Conservation (phyloP, 331 rosid genomes). For the Malus hybrid region DNA sequence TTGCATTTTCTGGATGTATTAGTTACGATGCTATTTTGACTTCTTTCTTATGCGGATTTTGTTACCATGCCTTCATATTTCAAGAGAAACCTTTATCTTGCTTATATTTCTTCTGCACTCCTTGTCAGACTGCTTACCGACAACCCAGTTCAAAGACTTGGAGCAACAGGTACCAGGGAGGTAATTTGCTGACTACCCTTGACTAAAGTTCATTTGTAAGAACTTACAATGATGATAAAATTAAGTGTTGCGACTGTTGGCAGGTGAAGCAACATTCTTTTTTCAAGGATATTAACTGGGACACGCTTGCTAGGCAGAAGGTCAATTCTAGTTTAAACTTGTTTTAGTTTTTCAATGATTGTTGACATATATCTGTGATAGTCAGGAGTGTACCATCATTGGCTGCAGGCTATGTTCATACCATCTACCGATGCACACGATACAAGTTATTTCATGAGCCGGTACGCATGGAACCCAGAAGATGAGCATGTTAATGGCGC, state of each 20-base stretch:
- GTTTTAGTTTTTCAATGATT: neutral
- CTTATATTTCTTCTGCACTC: constrained; percentile 13
- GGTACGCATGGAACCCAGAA: constrained; percentile 93
- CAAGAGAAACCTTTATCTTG: neutral
- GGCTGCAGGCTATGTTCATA: constrained; percentile 85
- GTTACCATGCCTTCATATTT: neutral
- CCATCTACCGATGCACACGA: constrained; percentile 81
- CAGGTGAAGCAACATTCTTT: constrained; percentile 85
- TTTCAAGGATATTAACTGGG: constrained; percentile 92
- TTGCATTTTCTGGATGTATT: constrained; percentile 15
- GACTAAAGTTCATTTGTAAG: constrained; percentile 3
- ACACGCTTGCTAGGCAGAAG: constrained; percentile 95
- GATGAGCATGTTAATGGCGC: constrained; percentile 75
- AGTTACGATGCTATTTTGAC: neutral
- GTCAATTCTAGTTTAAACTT: constrained; percentile 27
- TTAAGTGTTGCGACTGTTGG: constrained; percentile 7
- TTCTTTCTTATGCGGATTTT: neutral
- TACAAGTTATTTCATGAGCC: constrained; percentile 97
- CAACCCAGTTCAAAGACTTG: constrained; percentile 89
- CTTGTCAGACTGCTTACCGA: constrained; percentile 70
- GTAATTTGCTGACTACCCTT: constrained; percentile 34
- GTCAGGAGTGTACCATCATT: neutral
- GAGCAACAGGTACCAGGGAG: constrained; percentile 90
- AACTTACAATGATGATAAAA: neutral
- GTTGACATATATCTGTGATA: constrained; percentile 8